Percentiles rank a stretch among this genome's conserved stretches.
Evolutionary conservation across 2,329 filamentous ascomycete genomes (phyloP).

Genomic region (Cladophialophora immunda): DNA sequence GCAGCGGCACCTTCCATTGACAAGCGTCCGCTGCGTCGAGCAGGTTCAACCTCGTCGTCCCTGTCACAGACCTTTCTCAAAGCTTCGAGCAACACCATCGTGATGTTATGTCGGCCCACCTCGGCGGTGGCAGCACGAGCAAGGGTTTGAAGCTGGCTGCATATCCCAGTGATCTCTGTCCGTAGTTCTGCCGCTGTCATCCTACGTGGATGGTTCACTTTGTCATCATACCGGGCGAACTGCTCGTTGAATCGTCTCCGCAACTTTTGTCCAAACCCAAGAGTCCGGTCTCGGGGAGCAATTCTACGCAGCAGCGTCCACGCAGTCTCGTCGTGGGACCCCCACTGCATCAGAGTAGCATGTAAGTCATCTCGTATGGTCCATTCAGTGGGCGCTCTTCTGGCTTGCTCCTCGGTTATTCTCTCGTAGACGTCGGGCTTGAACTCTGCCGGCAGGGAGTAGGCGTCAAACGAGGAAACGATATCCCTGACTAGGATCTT

Average conservation of each 20-base stretch:
- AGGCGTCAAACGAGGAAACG: conserved; percentile 54
- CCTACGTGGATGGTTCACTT: neutral
- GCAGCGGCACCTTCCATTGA: neutral
- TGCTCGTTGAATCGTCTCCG: conserved; percentile 48
- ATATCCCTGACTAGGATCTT: conserved; percentile 48
- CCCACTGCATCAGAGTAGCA: conserved; percentile 56
- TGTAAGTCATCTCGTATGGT: conserved; percentile 56
- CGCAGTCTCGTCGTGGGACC: conserved; percentile 54
- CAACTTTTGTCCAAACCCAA: conserved; percentile 56
- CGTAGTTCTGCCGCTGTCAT: conserved; percentile 4
- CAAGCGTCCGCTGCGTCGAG: conserved; percentile 15
- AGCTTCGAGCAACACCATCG: conserved; percentile 18
- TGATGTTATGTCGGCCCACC: conserved; percentile 17
- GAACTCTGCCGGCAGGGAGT: conserved; percentile 53
- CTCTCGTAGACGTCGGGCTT: conserved; percentile 50
- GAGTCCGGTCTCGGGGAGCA: conserved; percentile 51
- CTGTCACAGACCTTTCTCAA: conserved; percentile 22
- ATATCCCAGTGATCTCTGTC: conserved; percentile 10
- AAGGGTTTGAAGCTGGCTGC: conserved; percentile 15
- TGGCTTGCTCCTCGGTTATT: conserved; percentile 40
- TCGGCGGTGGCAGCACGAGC: conserved; percentile 13
- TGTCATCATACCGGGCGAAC: conserved; percentile 50
- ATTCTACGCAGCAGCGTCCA: conserved; percentile 53
- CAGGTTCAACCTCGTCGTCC: conserved; percentile 9
- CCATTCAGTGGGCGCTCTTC: conserved; percentile 50